Evolutionary conservation across 2,329 filamentous ascomycete genomes (phyloP), one percentile per base, ranked within the genome.

Genomic region (Lasiodiplodia citricola): DNA sequence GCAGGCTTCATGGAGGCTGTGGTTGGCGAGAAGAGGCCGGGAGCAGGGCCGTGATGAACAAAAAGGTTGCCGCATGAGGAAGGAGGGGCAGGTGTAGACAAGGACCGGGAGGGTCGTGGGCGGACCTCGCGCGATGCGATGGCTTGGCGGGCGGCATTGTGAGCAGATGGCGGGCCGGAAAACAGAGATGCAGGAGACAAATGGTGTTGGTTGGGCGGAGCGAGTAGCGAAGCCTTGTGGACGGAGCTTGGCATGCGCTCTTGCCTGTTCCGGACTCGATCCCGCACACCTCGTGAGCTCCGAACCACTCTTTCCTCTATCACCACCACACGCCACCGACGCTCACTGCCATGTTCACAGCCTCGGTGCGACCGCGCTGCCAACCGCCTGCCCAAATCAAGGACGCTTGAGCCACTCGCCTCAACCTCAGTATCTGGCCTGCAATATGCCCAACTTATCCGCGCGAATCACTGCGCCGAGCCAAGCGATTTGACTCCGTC

Each of bases 101-200:
- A 44, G 18, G 44, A 37, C 2, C 44, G 10, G 44, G 28, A 44
- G n/a, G 7, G 10, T 4, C 37, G 16, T 7, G 41, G n/a, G 16
- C 18, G 18, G 60, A 16, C 8, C 16, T 28, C 25, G 25, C 28
- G 25, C 18, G 41, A 31, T 37, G 28, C 18, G 10, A n/a, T 16
- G 47, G 44, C 60, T 64, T 64, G 60, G 60, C 60, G 28, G 44
- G 57, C 57, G 57, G 57, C 57, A 50, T 8, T 50, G 41, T 10
- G 18, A 47, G 28, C 60, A 51, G 60, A 25, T 14, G 31, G 11
- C 41, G 16, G 7, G 38, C 13, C 14, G 37, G 16, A 7, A 13
- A 25, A 3, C 13, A 8, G 57, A 54, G 38, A 13, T 35, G 31
- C 31, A 23, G 35, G 18, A 37, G 31, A 23, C 5, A n/a, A 23